Conservation (phyloP, 306 rosid genomes). For the Mimosa pudica region DNA sequence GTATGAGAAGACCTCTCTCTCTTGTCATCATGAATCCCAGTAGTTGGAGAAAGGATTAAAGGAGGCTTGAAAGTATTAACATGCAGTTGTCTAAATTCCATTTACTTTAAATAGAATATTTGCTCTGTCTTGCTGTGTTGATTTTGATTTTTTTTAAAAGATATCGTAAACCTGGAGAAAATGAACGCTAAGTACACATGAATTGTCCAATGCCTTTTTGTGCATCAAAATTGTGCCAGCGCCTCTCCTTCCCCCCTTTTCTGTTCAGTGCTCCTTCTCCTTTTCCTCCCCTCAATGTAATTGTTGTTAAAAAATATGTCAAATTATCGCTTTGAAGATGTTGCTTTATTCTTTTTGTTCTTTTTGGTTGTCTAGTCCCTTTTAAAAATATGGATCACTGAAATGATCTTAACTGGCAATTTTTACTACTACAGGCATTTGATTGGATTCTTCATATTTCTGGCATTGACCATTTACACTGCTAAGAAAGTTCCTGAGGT, state of each 20-base stretch:
- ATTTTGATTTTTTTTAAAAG: background rate
- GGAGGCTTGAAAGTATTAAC: background rate
- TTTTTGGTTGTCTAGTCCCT: background rate
- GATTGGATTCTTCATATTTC: constrained; percentile 94
- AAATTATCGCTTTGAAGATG: background rate
- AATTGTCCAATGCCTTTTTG: background rate
- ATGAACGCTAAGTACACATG: background rate
- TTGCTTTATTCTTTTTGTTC: constrained; percentile 23
- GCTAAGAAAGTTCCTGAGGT: constrained; percentile 78
- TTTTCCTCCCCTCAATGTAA: background rate
- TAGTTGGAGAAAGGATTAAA: background rate
- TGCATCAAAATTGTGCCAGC: background rate
- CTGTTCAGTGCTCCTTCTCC: background rate
- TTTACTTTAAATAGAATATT: background rate
- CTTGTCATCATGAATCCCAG: background rate
- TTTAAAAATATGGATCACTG: constrained; percentile 12
- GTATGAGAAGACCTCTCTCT: background rate
- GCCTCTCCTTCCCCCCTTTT: background rate
- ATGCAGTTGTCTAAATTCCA: background rate
- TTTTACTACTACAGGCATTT: constrained; percentile 70
- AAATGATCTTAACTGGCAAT: background rate
- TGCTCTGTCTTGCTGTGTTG: background rate
- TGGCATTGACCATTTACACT: constrained; percentile 89
- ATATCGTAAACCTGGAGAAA: background rate
- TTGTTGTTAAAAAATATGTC: background rate